Percentiles rank a stretch among this genome's conserved stretches.
phyloP scores from a whole-genome alignment of 2,329 filamentous ascomycete genomes.

The Thielaviopsis cerberus region DNA sequence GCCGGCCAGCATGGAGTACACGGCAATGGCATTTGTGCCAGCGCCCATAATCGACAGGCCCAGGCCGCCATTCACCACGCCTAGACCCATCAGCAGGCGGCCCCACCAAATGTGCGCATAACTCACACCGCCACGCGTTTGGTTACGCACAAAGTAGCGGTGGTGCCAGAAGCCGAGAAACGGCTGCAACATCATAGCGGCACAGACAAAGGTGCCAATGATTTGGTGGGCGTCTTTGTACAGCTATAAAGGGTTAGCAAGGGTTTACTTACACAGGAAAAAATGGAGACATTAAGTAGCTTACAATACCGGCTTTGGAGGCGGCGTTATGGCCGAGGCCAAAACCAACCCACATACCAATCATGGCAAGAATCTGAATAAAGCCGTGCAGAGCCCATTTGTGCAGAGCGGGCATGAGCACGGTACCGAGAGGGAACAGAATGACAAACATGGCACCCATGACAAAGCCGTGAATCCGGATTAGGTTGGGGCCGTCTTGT shows the following conservation, averaged over 20 bases:
- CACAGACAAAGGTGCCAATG: slow-evolving; percentile 36
- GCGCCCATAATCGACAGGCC: slow-evolving; percentile 33
- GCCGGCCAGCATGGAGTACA: slow-evolving; percentile 37
- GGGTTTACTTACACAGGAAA: background rate
- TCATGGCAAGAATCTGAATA: slow-evolving; percentile 35
- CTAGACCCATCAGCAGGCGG: slow-evolving; percentile 36
- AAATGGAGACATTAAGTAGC: slow-evolving; percentile 15
- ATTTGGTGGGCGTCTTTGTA: slow-evolving; percentile 34
- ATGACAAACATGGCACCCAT: slow-evolving; percentile 41
- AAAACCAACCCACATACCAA: slow-evolving; percentile 42
- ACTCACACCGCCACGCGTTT: slow-evolving; percentile 31
- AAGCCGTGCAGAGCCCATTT: slow-evolving; percentile 38
- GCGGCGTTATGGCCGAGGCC: slow-evolving; percentile 35
- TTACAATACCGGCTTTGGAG: slow-evolving; percentile 24
- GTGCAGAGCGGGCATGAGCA: slow-evolving; percentile 40
- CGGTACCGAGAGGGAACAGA: slow-evolving; percentile 40
- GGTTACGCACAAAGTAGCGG: slow-evolving; percentile 28
- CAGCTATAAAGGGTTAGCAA: slow-evolving; percentile 16
- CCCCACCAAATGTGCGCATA: slow-evolving; percentile 46
- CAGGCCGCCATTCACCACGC: slow-evolving; percentile 44
- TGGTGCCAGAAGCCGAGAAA: slow-evolving; percentile 41
- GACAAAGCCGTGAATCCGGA: slow-evolving; percentile 36
- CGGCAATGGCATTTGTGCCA: slow-evolving; percentile 25
- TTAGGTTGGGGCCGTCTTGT: slow-evolving; percentile 13
- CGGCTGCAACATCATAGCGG: slow-evolving; percentile 38